A percentile compares a stretch with the other conserved stretches of the same genome.
Conservation (phyloP, 352 stramenopile genomes). For the Globisporangium ultimum region DNA sequence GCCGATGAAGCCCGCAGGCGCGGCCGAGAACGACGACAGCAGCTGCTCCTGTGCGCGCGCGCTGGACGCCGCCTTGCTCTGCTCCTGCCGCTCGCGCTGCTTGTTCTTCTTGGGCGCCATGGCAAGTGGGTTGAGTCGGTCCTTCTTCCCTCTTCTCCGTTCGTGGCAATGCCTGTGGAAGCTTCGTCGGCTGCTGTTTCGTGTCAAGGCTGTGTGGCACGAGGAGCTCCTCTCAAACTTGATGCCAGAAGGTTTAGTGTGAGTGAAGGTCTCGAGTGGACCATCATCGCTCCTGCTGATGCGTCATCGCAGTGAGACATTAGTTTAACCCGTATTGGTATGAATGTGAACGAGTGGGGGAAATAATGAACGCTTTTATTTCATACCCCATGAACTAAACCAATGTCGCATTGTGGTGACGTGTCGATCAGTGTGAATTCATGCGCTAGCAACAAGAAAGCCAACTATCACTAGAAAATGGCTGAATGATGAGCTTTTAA, state of each 20-base stretch:
- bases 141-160: background rate
- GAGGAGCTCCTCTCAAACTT: background rate
- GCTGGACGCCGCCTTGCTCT: constrained; percentile 77
- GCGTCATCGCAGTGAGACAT: background rate
- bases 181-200: background rate
- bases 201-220: constrained; percentile 10
- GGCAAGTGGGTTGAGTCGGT: background rate
- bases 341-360: background rate
- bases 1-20: constrained; percentile 54
- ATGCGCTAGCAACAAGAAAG: too few species aligned
- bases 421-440: too few species aligned
- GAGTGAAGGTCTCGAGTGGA: constrained; percentile 6
- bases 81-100: constrained; percentile 84
- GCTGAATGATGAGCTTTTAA: too few species aligned
- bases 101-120: constrained; percentile 82
- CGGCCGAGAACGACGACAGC: constrained; percentile 24
- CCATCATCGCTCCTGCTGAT: background rate
- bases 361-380: background rate
- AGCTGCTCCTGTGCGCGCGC: constrained; percentile 68
- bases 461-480: too few species aligned
- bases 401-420: too few species aligned
- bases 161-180: too few species aligned
- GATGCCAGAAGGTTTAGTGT: background rate
- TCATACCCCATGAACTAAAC: too few species aligned
- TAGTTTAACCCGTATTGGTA: background rate